These are phyloP conservation scores for Verticillium zaregamsianum DNA, from an alignment of 2,329 filamentous ascomycete genomes.

Conservation along the genomic window DNA sequence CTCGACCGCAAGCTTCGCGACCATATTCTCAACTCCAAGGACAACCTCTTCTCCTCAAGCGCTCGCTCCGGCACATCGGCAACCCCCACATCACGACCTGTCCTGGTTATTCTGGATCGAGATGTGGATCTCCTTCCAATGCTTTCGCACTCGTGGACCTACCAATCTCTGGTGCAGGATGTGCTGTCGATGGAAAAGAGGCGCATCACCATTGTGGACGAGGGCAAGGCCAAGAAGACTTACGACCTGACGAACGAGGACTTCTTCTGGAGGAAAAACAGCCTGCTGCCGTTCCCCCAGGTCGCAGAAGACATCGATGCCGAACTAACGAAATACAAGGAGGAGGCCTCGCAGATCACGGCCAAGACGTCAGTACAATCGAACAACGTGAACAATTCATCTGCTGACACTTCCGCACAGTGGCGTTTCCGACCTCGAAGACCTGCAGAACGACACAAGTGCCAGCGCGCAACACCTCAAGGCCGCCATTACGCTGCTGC, in stretches of 20 bases:
- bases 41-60: constrained; percentile 79
- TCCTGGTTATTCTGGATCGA: constrained; percentile 88
- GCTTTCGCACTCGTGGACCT: constrained; percentile 86
- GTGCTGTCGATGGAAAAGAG: constrained; percentile 65
- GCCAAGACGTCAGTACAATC: constrained; percentile 62
- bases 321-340: constrained; percentile 90
- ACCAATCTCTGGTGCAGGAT: constrained; percentile 78
- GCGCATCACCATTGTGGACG: constrained; percentile 85
- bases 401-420: not conserved
- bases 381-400: too few species aligned
- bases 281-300: constrained; percentile 85
- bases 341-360: constrained; percentile 90
- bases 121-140: constrained; percentile 96
- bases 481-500: constrained; percentile 87
- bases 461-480: constrained; percentile 93
- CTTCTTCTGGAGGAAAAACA: constrained; percentile 96
- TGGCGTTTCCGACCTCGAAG: constrained; percentile 86
- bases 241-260: constrained; percentile 89
- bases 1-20: constrained; percentile 94
- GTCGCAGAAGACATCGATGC: constrained; percentile 95
- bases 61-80: constrained; percentile 55
- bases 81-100: constrained; percentile 72
- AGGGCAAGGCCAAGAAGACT: constrained; percentile 74
- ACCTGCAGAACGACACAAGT: constrained; percentile 83
- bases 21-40: constrained; percentile 95